Percentiles rank a stretch among this genome's conserved stretches.
Conservation (phyloP, 257 asterid species). For the Jasminum sambac region DNA sequence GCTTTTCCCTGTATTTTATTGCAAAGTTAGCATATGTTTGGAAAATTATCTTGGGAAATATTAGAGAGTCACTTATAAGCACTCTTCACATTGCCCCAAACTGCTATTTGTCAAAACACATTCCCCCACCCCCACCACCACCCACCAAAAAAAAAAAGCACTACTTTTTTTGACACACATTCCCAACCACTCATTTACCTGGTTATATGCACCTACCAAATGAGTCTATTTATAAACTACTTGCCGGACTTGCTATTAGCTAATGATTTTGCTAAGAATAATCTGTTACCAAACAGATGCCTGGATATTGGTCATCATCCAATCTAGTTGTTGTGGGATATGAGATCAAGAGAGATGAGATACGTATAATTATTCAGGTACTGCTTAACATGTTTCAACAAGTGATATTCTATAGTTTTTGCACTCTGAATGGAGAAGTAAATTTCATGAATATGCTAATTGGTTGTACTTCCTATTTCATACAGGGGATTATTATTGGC, state of each 20-base stretch:
- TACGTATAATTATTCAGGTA: conserved; percentile 89
- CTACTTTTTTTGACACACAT: too few relatives aligned
- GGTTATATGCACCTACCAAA: too few relatives aligned
- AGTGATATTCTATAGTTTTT: conserved; percentile 19
- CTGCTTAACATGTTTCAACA: conserved; percentile 21
- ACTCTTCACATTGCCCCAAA: too few relatives aligned
- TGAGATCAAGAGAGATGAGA: conserved; percentile 69
- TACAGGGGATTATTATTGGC: conserved; percentile 77
- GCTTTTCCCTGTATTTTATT: conserved; percentile 24
- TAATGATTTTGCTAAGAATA: conserved; percentile 30
- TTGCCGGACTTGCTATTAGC: neutral
- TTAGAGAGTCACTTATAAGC: too few relatives aligned
- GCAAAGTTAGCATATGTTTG: conserved; percentile 16
- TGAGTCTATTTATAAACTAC: too few relatives aligned
- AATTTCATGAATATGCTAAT: neutral
- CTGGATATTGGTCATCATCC: conserved; percentile 39
- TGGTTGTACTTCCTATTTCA: conserved; percentile 20
- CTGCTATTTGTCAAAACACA: too few relatives aligned
- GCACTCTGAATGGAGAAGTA: conserved; percentile 13
- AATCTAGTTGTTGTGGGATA: conserved; percentile 30
- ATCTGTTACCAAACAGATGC: conserved; percentile 48
- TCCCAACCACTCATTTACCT: too few relatives aligned
- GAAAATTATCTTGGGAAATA: too few relatives aligned
- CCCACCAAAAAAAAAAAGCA: too few relatives aligned
- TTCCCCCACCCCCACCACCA: too few relatives aligned